These are phyloP conservation scores for Aspergillus vadensis DNA, from an alignment of 2,329 filamentous ascomycete species.

Conservation along the genomic window DNA sequence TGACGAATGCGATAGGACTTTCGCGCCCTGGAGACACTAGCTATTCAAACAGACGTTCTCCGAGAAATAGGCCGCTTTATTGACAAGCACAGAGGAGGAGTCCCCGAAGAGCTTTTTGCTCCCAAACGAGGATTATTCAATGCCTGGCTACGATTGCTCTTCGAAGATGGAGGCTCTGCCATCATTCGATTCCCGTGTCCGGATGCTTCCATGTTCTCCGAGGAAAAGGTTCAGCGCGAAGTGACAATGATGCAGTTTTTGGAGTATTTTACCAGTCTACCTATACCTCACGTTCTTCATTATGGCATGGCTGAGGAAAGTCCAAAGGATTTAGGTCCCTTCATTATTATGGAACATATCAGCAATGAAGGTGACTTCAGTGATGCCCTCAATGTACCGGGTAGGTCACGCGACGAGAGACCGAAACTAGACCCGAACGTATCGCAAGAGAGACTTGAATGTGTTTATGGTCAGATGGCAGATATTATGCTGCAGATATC, in stretches of 20 bases:
- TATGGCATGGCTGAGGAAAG: neutral
- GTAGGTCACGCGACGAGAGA: neutral
- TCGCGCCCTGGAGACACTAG: slow-evolving; percentile 11
- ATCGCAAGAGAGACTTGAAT: slow-evolving; percentile 8
- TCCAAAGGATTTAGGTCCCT: neutral
- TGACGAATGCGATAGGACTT: slow-evolving; percentile 16
- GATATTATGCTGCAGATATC: slow-evolving; percentile 35
- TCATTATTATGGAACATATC: slow-evolving; percentile 10
- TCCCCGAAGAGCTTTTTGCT: slow-evolving; percentile 12
- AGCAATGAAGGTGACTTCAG: neutral
- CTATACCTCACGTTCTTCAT: slow-evolving; percentile 18
- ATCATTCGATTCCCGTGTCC: slow-evolving; percentile 25
- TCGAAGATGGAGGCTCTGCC: slow-evolving; percentile 15
- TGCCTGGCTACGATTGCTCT: slow-evolving; percentile 24
- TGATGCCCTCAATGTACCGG: slow-evolving; percentile 4
- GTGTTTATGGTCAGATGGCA: slow-evolving; percentile 24
- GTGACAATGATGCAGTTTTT: slow-evolving; percentile 24
- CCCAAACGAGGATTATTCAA: slow-evolving; percentile 24
- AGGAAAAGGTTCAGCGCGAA: slow-evolving; percentile 38
- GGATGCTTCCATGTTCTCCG: slow-evolving; percentile 25
- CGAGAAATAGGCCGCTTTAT: slow-evolving; percentile 17
- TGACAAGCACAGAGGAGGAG: slow-evolving; percentile 17
- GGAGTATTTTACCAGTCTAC: slow-evolving; percentile 20
- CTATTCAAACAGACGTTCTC: slow-evolving; percentile 10
- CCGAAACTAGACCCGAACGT: slow-evolving; percentile 16